Evolutionary conservation across 352 stramenopile species (phyloP).

Genomic region (Pythium chondricola): DNA sequence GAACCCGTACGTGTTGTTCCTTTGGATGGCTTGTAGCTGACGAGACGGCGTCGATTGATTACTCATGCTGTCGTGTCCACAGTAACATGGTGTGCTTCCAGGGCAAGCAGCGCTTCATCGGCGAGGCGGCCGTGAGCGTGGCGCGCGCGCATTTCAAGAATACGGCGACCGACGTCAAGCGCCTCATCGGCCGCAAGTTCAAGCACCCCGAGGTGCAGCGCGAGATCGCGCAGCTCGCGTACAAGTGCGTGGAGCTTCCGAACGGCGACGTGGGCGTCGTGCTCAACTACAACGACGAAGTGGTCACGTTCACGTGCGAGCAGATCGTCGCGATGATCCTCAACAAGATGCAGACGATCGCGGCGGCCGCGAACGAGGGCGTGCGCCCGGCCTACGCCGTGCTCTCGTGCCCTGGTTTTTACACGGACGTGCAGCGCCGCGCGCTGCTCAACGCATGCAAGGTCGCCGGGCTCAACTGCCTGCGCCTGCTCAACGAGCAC

Average conservation of each 20-base stretch:
- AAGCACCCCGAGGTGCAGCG: constrained; percentile 93
- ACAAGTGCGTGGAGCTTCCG: constrained; percentile 86
- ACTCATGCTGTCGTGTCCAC: constrained; percentile 3
- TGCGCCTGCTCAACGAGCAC: constrained; percentile 98
- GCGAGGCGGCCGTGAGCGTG: constrained; percentile 87
- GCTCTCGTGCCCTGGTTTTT: constrained; percentile 96
- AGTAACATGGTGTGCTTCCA: constrained; percentile 84
- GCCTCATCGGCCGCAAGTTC: constrained; percentile 95
- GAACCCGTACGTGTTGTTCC: constrained; percentile 93
- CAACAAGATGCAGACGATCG: constrained; percentile 95
- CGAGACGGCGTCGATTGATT: background rate
- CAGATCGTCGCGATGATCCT: constrained; percentile 97
- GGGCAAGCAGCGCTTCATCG: constrained; percentile 92
- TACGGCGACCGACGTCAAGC: constrained; percentile 96
- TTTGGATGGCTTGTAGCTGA: background rate
- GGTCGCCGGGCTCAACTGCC: constrained; percentile 94
- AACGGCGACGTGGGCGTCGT: constrained; percentile 88
- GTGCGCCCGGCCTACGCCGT: constrained; percentile 89
- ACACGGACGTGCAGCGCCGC: constrained; percentile 95
- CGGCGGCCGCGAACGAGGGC: constrained; percentile 88
- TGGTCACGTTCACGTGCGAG: constrained; percentile 91
- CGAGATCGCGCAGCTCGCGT: constrained; percentile 92
- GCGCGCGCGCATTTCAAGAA: constrained; percentile 97
- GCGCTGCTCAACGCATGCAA: constrained; percentile 90
- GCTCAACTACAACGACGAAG: constrained; percentile 91